Evolutionary conservation across 345 rosid species (phyloP).

Genomic region (Citrus mangshanensis): DNA sequence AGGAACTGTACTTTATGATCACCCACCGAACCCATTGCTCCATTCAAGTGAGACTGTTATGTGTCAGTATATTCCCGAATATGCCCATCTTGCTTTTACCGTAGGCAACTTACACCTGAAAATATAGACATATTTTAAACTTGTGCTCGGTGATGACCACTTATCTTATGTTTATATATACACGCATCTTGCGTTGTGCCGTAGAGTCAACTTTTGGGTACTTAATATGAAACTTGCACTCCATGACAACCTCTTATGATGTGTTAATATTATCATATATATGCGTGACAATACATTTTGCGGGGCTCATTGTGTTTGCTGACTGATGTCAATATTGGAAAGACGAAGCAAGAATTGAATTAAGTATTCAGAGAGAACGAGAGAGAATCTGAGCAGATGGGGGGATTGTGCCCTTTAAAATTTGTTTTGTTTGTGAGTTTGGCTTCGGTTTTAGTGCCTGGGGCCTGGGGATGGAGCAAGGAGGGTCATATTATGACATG

Average conservation of each 20-base stretch:
- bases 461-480: constrained; percentile 74
- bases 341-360: constrained; percentile 3
- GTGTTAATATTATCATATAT: constrained; percentile 1
- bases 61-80: constrained; percentile 25
- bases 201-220: not conserved
- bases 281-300: not conserved
- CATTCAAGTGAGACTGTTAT: not conserved
- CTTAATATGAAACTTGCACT: not conserved
- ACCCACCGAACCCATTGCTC: not conserved
- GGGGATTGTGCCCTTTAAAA: constrained; percentile 16
- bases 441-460: constrained; percentile 34
- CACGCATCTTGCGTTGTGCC: not conserved
- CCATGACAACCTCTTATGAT: not conserved
- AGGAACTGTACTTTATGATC: not conserved
- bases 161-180: constrained; percentile 4
- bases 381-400: constrained; percentile 23
- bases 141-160: constrained; percentile 56
- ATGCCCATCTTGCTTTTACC: constrained; percentile 31
- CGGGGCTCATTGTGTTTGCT: constrained; percentile 15
- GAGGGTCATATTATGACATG: constrained; percentile 91
- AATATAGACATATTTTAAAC: constrained; percentile 28
- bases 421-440: constrained; percentile 28
- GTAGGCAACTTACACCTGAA: constrained; percentile 23
- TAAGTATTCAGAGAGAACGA: constrained; percentile 2
- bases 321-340: constrained; percentile 1